Evolutionary conservation across 1,284 basidiomycete genomes (phyloP).

Genomic region (Ceratobasidium sp.): DNA sequence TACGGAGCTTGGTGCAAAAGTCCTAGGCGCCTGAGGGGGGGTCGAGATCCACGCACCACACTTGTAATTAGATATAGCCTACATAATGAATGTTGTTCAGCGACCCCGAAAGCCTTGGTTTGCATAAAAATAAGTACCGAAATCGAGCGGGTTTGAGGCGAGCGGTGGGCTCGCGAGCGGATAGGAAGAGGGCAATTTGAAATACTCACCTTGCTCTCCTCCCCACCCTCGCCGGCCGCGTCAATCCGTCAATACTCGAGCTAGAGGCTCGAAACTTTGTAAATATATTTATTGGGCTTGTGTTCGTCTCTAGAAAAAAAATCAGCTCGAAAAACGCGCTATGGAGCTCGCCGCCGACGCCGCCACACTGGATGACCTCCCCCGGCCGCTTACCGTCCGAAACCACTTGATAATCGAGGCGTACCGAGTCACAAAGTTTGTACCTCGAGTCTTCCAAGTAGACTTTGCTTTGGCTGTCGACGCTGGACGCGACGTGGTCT

Average conservation of each 20-base stretch:
- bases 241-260: background rate
- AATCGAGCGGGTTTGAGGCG: background rate
- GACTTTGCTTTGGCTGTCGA: background rate
- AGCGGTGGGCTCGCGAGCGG: background rate
- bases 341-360: background rate
- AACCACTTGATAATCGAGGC: background rate
- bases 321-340: background rate
- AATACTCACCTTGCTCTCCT: background rate
- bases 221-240: background rate
- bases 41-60: too few relatives aligned
- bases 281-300: background rate
- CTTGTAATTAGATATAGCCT: too few relatives aligned
- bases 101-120: background rate
- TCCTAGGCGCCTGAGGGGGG: too few relatives aligned
- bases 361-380: background rate
- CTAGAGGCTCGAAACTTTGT: background rate
- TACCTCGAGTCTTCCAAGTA: background rate
- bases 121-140: background rate
- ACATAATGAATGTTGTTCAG: too few relatives aligned
- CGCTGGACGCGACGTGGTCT: slow-evolving; percentile 3
- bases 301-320: background rate
- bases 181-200: background rate
- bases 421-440: background rate
- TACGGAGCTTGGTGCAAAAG: too few relatives aligned
- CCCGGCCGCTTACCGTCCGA: background rate